phyloP scores from a whole-genome alignment of 129 eudicot genomes.

The Artemisia annua region DNA sequence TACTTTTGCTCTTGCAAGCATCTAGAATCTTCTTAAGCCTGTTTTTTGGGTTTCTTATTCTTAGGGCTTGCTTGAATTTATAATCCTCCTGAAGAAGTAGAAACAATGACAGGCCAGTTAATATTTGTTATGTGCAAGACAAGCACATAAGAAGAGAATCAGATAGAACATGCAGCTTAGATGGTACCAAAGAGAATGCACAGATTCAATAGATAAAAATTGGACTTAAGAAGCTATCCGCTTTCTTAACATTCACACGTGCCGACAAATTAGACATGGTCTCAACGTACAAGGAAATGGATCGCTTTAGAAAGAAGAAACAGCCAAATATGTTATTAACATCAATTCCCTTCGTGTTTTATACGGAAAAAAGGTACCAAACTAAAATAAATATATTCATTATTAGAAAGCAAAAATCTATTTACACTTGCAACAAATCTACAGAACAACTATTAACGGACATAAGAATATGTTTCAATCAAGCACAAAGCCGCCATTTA shows the following conservation, averaged over 20 bases:
- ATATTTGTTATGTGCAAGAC: not conserved
- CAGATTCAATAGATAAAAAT: not conserved
- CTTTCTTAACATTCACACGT: not conserved
- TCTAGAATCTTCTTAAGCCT: constrained; percentile 81
- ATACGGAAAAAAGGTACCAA: not conserved
- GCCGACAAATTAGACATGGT: not conserved
- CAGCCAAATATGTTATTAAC: not conserved
- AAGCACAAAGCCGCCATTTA: not conserved
- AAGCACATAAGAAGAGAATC: not conserved
- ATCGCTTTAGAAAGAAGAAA: not conserved
- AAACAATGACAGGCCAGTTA: not conserved
- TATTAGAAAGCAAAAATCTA: not conserved
- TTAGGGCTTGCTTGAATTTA: constrained; percentile 88
- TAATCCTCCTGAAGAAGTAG: constrained; percentile 62
- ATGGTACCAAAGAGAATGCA: not conserved
- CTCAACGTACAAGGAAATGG: not conserved
- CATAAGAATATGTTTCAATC: not conserved
- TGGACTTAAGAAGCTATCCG: not conserved
- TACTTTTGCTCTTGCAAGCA: constrained; percentile 80
- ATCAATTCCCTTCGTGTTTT: not conserved
- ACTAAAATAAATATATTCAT: not conserved
- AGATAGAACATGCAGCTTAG: not conserved
- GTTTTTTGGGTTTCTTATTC: constrained; percentile 82
- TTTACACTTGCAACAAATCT: not conserved
- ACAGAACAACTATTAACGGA: not conserved